These are phyloP conservation scores for Zymoseptoria brevis DNA, from an alignment of 2,329 filamentous ascomycete species.

Conservation along the genomic window DNA sequence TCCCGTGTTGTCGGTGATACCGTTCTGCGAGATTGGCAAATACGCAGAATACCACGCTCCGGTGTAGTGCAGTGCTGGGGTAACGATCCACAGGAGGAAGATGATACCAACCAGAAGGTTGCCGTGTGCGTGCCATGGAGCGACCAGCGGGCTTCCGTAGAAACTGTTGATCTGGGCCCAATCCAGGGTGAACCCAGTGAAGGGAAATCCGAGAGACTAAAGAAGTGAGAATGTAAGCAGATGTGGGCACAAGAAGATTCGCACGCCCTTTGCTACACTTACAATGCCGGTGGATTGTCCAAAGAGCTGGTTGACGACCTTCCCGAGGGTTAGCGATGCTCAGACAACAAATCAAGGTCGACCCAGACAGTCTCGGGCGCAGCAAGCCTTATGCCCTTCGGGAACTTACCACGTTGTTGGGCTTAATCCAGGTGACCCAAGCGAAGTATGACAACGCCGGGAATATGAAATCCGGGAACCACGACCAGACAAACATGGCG, in stretches of 20 bases:
- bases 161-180: slow-evolving; percentile 77
- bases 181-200: slow-evolving; percentile 75
- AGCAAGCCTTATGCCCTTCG: no score
- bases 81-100: slow-evolving; percentile 19
- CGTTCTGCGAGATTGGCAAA: slow-evolving; percentile 76
- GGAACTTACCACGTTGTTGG: slow-evolving; percentile 61
- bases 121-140: slow-evolving; percentile 30
- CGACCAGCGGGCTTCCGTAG: slow-evolving; percentile 59
- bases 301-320: slow-evolving; percentile 36
- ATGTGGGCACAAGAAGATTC: background rate
- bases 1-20: slow-evolving; percentile 65
- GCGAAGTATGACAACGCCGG: slow-evolving; percentile 84
- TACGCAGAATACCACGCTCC: slow-evolving; percentile 75
- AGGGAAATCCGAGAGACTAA: slow-evolving; percentile 18
- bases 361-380: no score
- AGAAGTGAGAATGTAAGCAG: background rate
- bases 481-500: slow-evolving; percentile 70
- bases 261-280: background rate
- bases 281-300: slow-evolving; percentile 19
- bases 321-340: no score
- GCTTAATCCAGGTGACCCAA: slow-evolving; percentile 80
- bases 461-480: slow-evolving; percentile 68
- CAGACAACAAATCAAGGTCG: no score
- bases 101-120: slow-evolving; percentile 20
- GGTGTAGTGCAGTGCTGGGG: slow-evolving; percentile 45